These are phyloP conservation scores for Cunninghamia lanceolata DNA, from an alignment of 75 land plant species.

Conservation along the genomic window DNA sequence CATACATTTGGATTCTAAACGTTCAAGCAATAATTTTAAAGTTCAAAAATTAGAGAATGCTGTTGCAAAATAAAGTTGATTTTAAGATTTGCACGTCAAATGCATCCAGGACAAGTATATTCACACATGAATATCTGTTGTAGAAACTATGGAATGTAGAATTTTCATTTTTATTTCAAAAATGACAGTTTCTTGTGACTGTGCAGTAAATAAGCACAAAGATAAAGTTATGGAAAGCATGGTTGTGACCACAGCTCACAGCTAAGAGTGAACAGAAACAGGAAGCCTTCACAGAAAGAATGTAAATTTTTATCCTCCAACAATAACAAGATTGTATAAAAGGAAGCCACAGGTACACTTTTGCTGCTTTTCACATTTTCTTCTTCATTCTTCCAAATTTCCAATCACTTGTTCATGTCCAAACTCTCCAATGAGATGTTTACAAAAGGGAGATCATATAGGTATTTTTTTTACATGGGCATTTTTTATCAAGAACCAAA, in stretches of 20 bases:
- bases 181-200: not conserved
- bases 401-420: not conserved
- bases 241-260: not conserved
- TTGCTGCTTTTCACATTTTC: not conserved
- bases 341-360: not conserved
- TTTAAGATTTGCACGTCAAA: not conserved
- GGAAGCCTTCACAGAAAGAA: not conserved
- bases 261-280: not conserved
- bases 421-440: not conserved
- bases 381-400: not conserved
- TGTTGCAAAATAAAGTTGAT: not conserved
- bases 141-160: too few species aligned
- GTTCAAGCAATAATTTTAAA: not conserved
- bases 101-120: not conserved
- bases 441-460: not conserved
- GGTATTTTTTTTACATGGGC: not conserved
- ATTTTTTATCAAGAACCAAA: not conserved
- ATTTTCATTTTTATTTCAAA: not conserved
- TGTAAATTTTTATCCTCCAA: not conserved
- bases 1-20: not conserved
- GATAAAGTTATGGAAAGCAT: not conserved
- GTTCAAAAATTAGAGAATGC: not conserved
- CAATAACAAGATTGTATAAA: not conserved
- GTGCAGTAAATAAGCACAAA: not conserved
- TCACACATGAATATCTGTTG: not conserved